Base-by-base conservation (phyloP, 257 asterid species). In the Forsythia viridissima region DNA sequence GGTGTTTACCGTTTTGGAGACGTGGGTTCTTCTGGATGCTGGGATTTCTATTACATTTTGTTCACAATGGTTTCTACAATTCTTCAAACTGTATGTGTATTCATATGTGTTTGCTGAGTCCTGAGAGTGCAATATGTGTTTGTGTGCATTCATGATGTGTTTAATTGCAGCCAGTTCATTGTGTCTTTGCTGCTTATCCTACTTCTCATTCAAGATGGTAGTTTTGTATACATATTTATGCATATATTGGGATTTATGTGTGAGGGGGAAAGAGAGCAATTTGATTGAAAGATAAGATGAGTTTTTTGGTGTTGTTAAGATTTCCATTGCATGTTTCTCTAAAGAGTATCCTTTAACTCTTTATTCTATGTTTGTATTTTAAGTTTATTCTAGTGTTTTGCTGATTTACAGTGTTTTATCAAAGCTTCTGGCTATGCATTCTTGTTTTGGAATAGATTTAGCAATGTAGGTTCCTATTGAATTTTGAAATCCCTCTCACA, bases 71-170 rank as follows among this genome's bases (percentile, higher is more conserved):
- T 65, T 55, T 55, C 55, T 55, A 7, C 18, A 55, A 6, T 55
- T 55, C 30, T 20, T 55, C 18, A 55, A 55, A 18, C 65, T 75
- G 24, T 52, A 39, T 48, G 78, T 61, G 37, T 44, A 11, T 76
- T 76, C 46, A 57, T 80, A 43, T 77, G 24, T 24, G 39, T 8
- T 48, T 72, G 66, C 13, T 18, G 52, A 42, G 71, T 74, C 24
- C 46, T 48, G 51, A 61, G 42, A 37, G 69, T 78, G 36, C n/a
- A 8, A 59, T 20, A 59, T 59, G 24, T 55, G 34, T 40, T 69
- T 75, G 18, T 52, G 13, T 44, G 30, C 65, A 55, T 55, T 55
- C 65, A 6, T 55, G 65, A 66, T 55, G 40, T 75, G 24, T 72
- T 44, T 37, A 48, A 3, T 40, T 57, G 65, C 20, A 48, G 20